Conservation (phyloP, 2,329 filamentous ascomycete species). For the Cytospora piceae region DNA sequence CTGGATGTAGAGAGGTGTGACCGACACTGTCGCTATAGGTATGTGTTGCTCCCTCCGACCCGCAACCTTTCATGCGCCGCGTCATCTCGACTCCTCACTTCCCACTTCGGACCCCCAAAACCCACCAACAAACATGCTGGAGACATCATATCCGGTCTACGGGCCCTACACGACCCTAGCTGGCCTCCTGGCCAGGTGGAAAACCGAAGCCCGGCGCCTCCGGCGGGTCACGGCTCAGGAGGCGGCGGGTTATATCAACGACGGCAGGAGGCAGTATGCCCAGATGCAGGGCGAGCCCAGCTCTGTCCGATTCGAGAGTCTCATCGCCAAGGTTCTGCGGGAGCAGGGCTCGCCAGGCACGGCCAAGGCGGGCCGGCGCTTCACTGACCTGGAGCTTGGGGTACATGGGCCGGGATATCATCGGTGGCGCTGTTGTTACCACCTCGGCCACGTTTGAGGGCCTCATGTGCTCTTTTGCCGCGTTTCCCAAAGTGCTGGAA, state of each 20-base stretch:
- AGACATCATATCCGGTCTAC: not conserved
- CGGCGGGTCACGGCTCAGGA: not conserved
- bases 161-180: not conserved
- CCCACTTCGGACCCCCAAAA: no score
- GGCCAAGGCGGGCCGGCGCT: not conserved
- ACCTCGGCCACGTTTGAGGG: not conserved
- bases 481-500: conserved; percentile 8
- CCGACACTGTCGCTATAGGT: no score
- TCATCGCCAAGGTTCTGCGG: conserved; percentile 15
- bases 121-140: not conserved
- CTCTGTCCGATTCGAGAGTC: conserved; percentile 1
- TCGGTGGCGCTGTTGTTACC: conserved; percentile 13
- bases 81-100: no score
- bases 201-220: conserved; percentile 5
- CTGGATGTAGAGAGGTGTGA: no score
- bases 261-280: conserved; percentile 1
- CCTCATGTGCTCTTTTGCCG: conserved; percentile 12
- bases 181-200: conserved; percentile 9
- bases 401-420: not conserved
- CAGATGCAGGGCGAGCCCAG: not conserved
- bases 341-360: conserved; percentile 1
- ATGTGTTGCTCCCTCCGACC: no score
- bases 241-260: not conserved
- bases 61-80: no score
- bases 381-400: conserved; percentile 14